Percentiles rank a stretch among this genome's conserved stretches.
phyloP scores from a whole-genome alignment of 768 basidiomycete species.

The Flagelloscypha sp. region DNA sequence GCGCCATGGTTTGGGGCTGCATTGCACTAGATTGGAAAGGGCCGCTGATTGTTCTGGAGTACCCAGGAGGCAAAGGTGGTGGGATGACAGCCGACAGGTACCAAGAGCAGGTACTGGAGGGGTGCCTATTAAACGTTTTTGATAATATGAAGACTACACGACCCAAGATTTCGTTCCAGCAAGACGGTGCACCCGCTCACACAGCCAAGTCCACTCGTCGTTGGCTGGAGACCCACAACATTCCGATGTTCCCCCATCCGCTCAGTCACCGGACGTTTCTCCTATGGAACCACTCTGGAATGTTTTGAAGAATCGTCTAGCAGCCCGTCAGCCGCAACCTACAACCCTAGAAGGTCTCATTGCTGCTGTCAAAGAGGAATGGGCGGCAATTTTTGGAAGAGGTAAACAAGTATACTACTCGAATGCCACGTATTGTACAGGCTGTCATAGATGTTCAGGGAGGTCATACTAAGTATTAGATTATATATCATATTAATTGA shows the following conservation, averaged over 20 bases:
- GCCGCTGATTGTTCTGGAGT: conserved; percentile 9
- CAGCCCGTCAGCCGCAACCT: neutral
- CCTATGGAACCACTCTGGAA: conserved; percentile 6
- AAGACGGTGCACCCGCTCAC: conserved; percentile 8
- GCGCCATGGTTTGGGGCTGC: conserved; percentile 10
- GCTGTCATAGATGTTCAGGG: conserved; percentile 4
- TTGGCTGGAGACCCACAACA: conserved; percentile 4
- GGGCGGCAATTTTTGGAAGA: conserved; percentile 6
- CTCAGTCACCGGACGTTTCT: conserved; percentile 4
- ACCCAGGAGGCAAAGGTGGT: conserved; percentile 10
- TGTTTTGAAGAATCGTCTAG: conserved; percentile 1
- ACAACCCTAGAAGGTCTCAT: conserved; percentile 1
- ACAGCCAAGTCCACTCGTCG: neutral
- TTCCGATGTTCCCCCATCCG: conserved; percentile 7
- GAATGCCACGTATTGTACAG: conserved; percentile 2
- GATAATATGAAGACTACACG: neutral
- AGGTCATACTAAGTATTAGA: conserved; percentile 6
- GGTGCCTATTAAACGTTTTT: conserved; percentile 2
- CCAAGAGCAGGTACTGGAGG: conserved; percentile 9
- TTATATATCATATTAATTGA: neutral
- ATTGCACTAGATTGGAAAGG: conserved; percentile 8
- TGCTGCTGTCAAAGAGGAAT: neutral
- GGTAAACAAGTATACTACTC: conserved; percentile 1
- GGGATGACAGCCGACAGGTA: conserved; percentile 7
- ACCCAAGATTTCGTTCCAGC: conserved; percentile 6